These are phyloP conservation scores for Phytophthora sp. DNA, from an alignment of 352 stramenopile genomes.

Conservation along the genomic window DNA sequence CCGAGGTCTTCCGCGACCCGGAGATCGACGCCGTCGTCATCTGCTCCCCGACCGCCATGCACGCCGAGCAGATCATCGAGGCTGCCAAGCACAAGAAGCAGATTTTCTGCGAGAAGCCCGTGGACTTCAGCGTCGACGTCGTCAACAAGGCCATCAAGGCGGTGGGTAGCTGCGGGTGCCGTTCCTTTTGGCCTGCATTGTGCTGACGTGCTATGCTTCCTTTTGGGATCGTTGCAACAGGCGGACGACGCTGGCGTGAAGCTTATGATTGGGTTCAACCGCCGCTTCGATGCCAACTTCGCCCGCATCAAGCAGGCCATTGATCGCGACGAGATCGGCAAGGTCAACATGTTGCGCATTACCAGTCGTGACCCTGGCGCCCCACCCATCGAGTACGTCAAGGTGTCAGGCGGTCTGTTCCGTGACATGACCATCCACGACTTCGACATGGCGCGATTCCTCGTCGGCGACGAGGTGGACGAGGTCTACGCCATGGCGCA, in stretches of 20 bases:
- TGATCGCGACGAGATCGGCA: constrained; percentile 86
- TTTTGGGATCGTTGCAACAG: constrained; percentile 35
- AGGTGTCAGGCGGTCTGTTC: constrained; percentile 91
- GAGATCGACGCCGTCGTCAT: constrained; percentile 96
- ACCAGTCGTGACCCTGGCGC: constrained; percentile 63
- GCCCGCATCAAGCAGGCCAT: constrained; percentile 87
- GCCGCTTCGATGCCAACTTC: constrained; percentile 96
- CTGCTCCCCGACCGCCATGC: constrained; percentile 93
- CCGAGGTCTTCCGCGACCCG: constrained; percentile 92
- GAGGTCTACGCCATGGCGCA: constrained; percentile 77
- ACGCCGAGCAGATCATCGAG: constrained; percentile 95
- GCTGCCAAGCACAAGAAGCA: constrained; percentile 92
- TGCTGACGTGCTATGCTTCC: background rate
- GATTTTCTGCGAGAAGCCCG: constrained; percentile 96
- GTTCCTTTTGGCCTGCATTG: background rate
- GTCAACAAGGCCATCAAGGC: constrained; percentile 53
- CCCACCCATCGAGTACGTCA: constrained; percentile 55
- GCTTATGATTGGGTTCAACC: constrained; percentile 95
- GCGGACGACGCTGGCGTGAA: constrained; percentile 79
- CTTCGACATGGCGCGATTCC: constrained; percentile 94
- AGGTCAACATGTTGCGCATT: constrained; percentile 86
- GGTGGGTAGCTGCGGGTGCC: constrained; percentile 9
- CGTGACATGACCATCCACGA: constrained; percentile 97
- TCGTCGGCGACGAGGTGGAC: constrained; percentile 80
- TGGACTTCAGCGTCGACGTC: constrained; percentile 86